phyloP scores from a whole-genome alignment of 768 basidiomycete genomes.

The Kwoniella europaea region DNA sequence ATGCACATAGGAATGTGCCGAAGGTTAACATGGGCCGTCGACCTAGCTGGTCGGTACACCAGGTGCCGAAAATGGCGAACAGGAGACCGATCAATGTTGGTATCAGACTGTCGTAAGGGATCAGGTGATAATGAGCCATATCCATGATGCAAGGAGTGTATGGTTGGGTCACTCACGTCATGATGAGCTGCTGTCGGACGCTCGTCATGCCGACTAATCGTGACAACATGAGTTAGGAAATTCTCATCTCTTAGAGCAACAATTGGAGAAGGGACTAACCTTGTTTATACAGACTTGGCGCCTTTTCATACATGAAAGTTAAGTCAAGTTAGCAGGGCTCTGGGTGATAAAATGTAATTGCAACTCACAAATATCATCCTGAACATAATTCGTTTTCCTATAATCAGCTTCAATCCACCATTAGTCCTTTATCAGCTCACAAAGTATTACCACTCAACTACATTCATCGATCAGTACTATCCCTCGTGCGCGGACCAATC shows the following conservation, averaged over 20 bases:
- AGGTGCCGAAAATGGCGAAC: slow-evolving; percentile 32
- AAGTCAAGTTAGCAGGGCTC: not conserved
- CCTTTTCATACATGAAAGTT: slow-evolving; percentile 2
- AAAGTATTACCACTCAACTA: slow-evolving; percentile 12
- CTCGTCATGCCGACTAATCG: slow-evolving; percentile 35
- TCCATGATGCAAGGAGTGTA: not conserved
- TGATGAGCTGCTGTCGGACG: slow-evolving; percentile 33
- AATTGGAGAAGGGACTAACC: slow-evolving; percentile 17
- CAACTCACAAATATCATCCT: slow-evolving; percentile 22
- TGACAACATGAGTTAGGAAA: not conserved
- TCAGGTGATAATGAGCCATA: not conserved
- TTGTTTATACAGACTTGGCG: slow-evolving; percentile 31
- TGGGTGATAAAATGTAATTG: not conserved
- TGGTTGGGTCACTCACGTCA: slow-evolving; percentile 32
- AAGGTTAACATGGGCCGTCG: slow-evolving; percentile 32
- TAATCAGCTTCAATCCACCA: not conserved
- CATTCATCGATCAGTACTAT: not conserved
- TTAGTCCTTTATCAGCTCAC: not conserved
- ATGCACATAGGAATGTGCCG: slow-evolving; percentile 31
- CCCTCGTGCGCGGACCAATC: not conserved
- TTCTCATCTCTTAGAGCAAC: not conserved
- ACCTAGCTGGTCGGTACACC: slow-evolving; percentile 35
- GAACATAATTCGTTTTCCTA: not conserved
- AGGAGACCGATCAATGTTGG: slow-evolving; percentile 31
- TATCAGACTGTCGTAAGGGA: slow-evolving; percentile 22